Base-by-base conservation (phyloP, 805 yeast species). In the Saturnispora hagleri region DNA sequence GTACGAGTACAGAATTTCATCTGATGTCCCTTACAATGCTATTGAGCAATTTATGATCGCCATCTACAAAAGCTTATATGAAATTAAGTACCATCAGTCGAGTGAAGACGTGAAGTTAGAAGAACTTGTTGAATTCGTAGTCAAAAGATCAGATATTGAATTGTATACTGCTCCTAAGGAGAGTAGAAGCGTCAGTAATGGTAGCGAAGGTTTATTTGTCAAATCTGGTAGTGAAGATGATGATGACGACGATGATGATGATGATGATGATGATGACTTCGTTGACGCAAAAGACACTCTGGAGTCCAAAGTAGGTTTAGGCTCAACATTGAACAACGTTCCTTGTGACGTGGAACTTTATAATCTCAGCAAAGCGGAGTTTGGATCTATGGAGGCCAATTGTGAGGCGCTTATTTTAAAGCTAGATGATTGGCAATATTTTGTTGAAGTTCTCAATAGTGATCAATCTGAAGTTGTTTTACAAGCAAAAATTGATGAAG, bases 1-100 rank as follows among this genome's bases (percentile, higher is more conserved):
- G 56, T 89, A 84, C 66, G 95, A 89, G 66, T 90, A 87, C 67
- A 74, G 85, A 22, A 79, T 88, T 47, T 87, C 81, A 55, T 76
- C 75, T 46, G 74, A 76, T 13, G 77, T 82, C n/a, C 71, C 79
- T 8, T 60, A 70, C 15, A 78, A 73, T 26, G 74, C 81, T 40
- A 78, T 84, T 40, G 80, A 83, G 33, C 72, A 73, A 43, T 91
- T 91, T 64, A 76, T 84, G 69, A 63, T 70, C 26, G 72, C 81
- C 1, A 72, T 88, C 13, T 75, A 79, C 60, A 76, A 77, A 52
- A 87, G 96, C 60, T 79, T 82, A 58, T 91, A 78, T 62, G 96
- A 89, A 63, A 76, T 81, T 57, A 86, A 84, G 61, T 86, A 84
- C 64, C 79, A 75, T 56, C 75, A 69, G 55, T 69, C 81, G 4